A percentile compares a stretch with the other conserved stretches of the same genome.
Conservation (phyloP, 805 yeast genomes). For the Candida alai region DNA sequence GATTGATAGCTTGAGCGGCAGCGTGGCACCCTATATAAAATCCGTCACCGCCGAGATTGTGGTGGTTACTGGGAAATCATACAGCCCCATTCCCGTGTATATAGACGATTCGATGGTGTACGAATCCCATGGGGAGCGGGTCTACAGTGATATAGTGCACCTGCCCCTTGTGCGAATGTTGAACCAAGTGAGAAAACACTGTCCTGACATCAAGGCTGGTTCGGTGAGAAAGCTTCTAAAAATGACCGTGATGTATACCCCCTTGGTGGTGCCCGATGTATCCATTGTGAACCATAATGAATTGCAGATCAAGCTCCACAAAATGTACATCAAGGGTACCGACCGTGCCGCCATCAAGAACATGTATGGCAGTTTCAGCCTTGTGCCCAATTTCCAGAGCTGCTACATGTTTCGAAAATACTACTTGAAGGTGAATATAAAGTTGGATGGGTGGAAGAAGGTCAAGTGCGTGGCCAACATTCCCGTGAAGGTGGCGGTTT, state of each 20-base stretch:
- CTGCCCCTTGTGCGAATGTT: slow-evolving; percentile 6
- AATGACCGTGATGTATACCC: slow-evolving; percentile 4
- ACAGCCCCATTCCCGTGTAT: slow-evolving; percentile 5
- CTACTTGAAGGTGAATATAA: slow-evolving; percentile 5
- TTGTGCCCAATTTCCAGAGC: slow-evolving; percentile 10
- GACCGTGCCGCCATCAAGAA: slow-evolving; percentile 7
- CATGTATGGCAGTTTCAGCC: slow-evolving; percentile 9
- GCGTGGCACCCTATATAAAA: slow-evolving; percentile 1
- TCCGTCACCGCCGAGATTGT: slow-evolving; percentile 8
- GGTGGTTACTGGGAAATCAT: slow-evolving; percentile 7
- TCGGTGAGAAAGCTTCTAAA: slow-evolving; percentile 2
- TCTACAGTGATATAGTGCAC: slow-evolving; percentile 4
- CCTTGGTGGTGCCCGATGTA: slow-evolving; percentile 4
- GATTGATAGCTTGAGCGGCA: neutral
- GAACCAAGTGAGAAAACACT: neutral
- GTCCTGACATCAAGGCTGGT: slow-evolving; percentile 1
- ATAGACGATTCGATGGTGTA: slow-evolving; percentile 7
- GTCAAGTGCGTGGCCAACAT: slow-evolving; percentile 1
- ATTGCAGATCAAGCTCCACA: slow-evolving; percentile 4
- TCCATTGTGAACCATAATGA: neutral
- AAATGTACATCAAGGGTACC: slow-evolving; percentile 7
- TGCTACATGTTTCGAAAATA: slow-evolving; percentile 8
- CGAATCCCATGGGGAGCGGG: slow-evolving; percentile 2
- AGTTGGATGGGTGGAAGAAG: neutral
- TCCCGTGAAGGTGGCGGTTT: slow-evolving; percentile 6